Percentiles rank a stretch among this genome's conserved stretches.
Evolutionary conservation across 192 early-diverging fungal genomes (phyloP).

Genomic region (Gamsiella multidivaricata): DNA sequence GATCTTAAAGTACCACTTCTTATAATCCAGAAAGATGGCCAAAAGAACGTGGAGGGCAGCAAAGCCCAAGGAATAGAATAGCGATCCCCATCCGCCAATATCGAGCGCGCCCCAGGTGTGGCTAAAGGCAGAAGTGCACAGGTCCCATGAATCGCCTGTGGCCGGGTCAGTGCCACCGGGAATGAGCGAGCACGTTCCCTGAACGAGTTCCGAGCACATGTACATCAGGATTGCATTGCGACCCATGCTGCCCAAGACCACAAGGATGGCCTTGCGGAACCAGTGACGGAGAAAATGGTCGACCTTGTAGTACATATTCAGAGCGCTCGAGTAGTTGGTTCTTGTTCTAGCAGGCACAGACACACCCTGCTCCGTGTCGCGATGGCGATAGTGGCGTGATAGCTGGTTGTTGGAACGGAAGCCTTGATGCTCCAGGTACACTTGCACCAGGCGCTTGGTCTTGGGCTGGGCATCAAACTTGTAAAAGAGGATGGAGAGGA

Average conservation of each 20-base stretch:
- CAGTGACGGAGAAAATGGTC: constrained; percentile 44
- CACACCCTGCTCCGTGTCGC: neutral
- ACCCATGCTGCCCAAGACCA: constrained; percentile 55
- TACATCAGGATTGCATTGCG: constrained; percentile 64
- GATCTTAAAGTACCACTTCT: constrained; percentile 54
- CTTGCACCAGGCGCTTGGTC: constrained; percentile 12
- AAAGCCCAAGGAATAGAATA: constrained; percentile 46
- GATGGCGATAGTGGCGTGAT: neutral
- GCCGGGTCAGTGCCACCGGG: constrained; percentile 32
- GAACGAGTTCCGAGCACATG: constrained; percentile 52
- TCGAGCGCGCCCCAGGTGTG: constrained; percentile 39
- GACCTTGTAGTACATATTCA: constrained; percentile 20
- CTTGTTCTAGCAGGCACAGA: neutral
- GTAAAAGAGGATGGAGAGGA: constrained; percentile 53
- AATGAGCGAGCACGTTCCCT: constrained; percentile 43
- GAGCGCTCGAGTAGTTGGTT: constrained; percentile 19
- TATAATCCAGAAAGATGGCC: constrained; percentile 51
- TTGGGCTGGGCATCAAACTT: constrained; percentile 55
- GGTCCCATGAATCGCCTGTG: constrained; percentile 14
- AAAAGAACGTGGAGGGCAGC: constrained; percentile 22
- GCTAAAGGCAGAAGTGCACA: constrained; percentile 17
- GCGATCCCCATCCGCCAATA: constrained; percentile 40
- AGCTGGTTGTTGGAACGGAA: constrained; percentile 20
- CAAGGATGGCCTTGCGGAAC: constrained; percentile 27
- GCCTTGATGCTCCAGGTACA: constrained; percentile 32